Base-by-base conservation (phyloP, 495 filamentous ascomycete species). In the Penicillium riverlandense region DNA sequence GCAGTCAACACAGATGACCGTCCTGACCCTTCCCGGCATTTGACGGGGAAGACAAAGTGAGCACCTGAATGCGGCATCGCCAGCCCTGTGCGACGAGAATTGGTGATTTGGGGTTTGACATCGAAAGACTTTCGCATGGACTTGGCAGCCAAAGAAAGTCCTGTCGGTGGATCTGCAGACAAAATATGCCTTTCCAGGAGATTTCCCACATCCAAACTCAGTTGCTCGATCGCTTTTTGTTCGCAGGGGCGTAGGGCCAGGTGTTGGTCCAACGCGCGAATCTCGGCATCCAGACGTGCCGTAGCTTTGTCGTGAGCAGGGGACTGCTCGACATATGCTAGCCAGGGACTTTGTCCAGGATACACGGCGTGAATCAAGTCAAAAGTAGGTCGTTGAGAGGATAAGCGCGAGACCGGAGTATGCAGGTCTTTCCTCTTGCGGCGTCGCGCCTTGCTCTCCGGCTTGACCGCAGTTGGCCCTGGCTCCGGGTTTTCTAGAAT, bases 21-120 rank as follows among this genome's bases (percentile, higher is more conserved):
- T 22, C 22, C 22, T 0, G 22, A 22, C 6, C 22, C 2, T 22
- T 22, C 22, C 22, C 6, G 22, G 22, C 6, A 6, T 22, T 22
- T 22, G 22, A 22, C 22, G 8, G 50, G 49, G 7, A 71, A 53
- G 27, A 56, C 52, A 45, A 71, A 59, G 51, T 82, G 67, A 5
- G 84, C 55, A 52, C 72, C 71, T 10, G 81, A 83, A 30, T 65
- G 62, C 13, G 67, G 58, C 35, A 65, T 39, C 1, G 68, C 70
- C 29, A 84, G 55, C n/a, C 76, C 75, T n/a, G 71, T 80, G 6
- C 52, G 41, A 31, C 70, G 61, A 6, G 77, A 80, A 13, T 80
- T 80, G 43, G 76, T 70, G 9, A 75, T 34, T 33, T 69, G 54
- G 6, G 71, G 63, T 6, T 50, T n/a, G 37, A 59, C 2, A 22